Percentiles rank a stretch among this genome's conserved stretches.
Evolutionary conservation across 2,329 filamentous ascomycete genomes (phyloP).

Genomic region (Chrysosporium keratinophilum): DNA sequence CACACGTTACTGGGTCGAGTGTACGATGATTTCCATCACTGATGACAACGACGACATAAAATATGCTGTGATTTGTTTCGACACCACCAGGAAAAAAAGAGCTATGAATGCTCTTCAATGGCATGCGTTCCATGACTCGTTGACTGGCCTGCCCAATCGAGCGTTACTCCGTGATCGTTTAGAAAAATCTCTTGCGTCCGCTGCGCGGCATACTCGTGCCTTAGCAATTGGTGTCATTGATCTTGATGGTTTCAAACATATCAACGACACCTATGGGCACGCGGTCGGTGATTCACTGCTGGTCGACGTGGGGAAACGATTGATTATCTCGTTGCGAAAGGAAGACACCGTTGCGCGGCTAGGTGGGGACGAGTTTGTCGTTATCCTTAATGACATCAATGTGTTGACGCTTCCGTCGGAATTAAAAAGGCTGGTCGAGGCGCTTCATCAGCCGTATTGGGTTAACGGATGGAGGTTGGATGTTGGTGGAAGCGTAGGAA

Average conservation of each 20-base stretch:
- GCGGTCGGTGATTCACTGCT: neutral
- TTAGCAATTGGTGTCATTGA: neutral
- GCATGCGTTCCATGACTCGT: neutral
- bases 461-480: neutral
- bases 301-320: neutral
- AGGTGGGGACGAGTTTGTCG: neutral
- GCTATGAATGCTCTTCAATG: neutral
- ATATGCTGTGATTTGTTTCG: no score
- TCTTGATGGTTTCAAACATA: neutral
- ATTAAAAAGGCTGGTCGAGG: neutral
- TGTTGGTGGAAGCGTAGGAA: neutral
- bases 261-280: neutral
- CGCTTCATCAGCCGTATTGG: neutral
- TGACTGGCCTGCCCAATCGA: neutral
- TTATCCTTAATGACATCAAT: neutral
- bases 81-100: neutral
- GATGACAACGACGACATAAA: no score
- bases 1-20: no score
- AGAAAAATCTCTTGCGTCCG: neutral
- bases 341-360: neutral
- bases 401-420: neutral
- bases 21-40: no score
- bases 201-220: neutral
- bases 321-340: neutral
- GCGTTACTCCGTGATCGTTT: neutral